Conservation (phyloP, 345 rosid genomes). For the Sonneratia caseolaris region DNA sequence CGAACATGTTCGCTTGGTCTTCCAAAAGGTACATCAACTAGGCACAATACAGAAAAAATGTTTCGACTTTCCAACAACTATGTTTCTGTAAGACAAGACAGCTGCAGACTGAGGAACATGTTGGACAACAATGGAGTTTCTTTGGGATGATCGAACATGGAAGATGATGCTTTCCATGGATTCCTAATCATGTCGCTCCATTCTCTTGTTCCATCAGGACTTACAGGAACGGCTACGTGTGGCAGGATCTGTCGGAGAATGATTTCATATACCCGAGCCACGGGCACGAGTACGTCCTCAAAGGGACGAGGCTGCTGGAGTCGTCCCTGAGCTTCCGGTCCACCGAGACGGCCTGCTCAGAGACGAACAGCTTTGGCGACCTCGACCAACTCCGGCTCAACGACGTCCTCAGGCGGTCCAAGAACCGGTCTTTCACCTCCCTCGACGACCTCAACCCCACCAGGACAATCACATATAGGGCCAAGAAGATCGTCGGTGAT, state of each 20-base stretch:
- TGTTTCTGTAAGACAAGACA: no score
- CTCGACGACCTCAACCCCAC: slow-evolving; percentile 8
- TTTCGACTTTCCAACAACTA: no score
- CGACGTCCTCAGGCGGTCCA: slow-evolving; percentile 5
- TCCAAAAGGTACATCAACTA: slow-evolving; percentile 34
- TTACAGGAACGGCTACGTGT: slow-evolving; percentile 53
- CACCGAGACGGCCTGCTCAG: slow-evolving; percentile 19
- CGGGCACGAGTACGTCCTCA: slow-evolving; percentile 55
- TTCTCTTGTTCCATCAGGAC: slow-evolving; percentile 18
- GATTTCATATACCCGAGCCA: slow-evolving; percentile 47
- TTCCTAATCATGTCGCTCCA: no score
- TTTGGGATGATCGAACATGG: no score
- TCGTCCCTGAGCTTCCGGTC: slow-evolving; percentile 23
- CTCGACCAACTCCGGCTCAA: slow-evolving; percentile 19
- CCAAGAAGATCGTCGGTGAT: slow-evolving; percentile 2
- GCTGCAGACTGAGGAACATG: no score
- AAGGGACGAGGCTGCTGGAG: slow-evolving; percentile 43
- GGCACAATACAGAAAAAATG: no score
- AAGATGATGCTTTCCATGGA: no score
- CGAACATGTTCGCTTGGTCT: slow-evolving; percentile 54
- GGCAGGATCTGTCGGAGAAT: slow-evolving; percentile 56
- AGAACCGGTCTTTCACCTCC: slow-evolving; percentile 8
- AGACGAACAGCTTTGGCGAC: slow-evolving; percentile 12
- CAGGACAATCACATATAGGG: slow-evolving; percentile 14
- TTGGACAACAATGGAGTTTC: no score